These are phyloP conservation scores for Macrophomina tecta DNA, from an alignment of 2,329 filamentous ascomycete species.

Conservation along the genomic window DNA sequence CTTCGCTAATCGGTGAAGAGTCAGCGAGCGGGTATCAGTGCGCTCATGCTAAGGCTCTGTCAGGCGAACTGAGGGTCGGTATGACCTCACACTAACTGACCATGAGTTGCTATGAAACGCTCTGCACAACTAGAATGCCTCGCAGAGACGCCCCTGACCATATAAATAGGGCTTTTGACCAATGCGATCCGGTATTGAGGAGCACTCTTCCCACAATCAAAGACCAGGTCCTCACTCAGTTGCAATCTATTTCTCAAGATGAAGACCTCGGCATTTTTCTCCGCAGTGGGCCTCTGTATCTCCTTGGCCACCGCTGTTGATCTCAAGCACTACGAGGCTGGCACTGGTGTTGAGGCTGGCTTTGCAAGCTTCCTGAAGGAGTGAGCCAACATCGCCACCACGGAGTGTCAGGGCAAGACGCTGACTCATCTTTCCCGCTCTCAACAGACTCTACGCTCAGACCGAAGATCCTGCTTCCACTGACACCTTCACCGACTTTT, in stretches of 20 bases:
- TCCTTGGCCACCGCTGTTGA: background rate
- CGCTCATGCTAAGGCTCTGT: too few species aligned
- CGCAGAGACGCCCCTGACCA: too few species aligned
- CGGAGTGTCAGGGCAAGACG: background rate
- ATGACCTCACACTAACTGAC: too few species aligned
- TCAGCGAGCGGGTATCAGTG: too few species aligned
- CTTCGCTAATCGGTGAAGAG: too few species aligned
- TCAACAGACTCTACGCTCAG: background rate
- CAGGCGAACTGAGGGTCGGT: too few species aligned
- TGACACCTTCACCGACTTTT: constrained; percentile 1
- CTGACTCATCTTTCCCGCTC: background rate
- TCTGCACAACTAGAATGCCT: too few species aligned
- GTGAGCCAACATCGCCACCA: background rate
- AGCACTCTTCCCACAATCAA: too few species aligned
- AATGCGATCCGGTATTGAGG: too few species aligned
- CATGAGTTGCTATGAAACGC: too few species aligned
- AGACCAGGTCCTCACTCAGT: background rate
- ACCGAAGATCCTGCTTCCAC: background rate
- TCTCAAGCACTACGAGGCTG: background rate
- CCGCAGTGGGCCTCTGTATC: background rate
- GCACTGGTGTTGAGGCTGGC: background rate
- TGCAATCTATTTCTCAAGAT: background rate
- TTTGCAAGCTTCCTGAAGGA: background rate
- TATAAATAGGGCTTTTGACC: too few species aligned
- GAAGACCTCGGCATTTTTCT: background rate